Evolutionary conservation across 176 grass and related monocot species (phyloP), one percentile per base, ranked within the genome.

Genomic region (Miscanthus lutarioriparius): DNA sequence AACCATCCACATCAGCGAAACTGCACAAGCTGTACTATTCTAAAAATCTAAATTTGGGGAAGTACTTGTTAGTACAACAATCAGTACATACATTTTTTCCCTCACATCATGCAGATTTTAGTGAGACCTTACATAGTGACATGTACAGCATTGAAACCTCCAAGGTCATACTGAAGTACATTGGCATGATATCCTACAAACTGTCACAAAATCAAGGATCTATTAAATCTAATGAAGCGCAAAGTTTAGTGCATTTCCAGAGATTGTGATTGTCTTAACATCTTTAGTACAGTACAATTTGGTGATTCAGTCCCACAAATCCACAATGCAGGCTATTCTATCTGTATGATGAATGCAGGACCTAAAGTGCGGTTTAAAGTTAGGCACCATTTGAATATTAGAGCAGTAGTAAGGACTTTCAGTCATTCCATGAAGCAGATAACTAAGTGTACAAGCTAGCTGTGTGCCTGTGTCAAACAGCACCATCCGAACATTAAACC

Each of bases 1-100:
- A 89, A 81, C 51, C 10, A 85, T 36, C 23, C 39, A 70, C n/a
- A 35, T 70, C 68, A 85, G 56, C 25, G 22, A 71, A 81, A 70
- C 39, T 2, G 27, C 16, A 76, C n/a, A 69, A 4, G 8, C 0
- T 48, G 70, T 76, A 63, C 36, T 61, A 30, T 22, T 85, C n/a
- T 19, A 56, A 89, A 85, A 66, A 5, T 51, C 15, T 48, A 80
- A 69, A 8, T 70, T 40, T 16, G n/a, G 37, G 3, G 1, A 76
- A 10, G 49, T 25, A 51, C 30, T 14, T 33, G 27, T 33, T 3
- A 72, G 32, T 64, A 17, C 54, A 87, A 82, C 15, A 64, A 63
- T 43, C 69, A 64, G 39, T 71, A 36, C 14, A 17, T 40, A 11
- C 4, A 32, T 6, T 9, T 10, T 56, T 2, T 5, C 4, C 1